These are phyloP conservation scores for Neopestalotiopsis clavispora DNA, from an alignment of 2,329 filamentous ascomycete species.

Conservation along the genomic window DNA sequence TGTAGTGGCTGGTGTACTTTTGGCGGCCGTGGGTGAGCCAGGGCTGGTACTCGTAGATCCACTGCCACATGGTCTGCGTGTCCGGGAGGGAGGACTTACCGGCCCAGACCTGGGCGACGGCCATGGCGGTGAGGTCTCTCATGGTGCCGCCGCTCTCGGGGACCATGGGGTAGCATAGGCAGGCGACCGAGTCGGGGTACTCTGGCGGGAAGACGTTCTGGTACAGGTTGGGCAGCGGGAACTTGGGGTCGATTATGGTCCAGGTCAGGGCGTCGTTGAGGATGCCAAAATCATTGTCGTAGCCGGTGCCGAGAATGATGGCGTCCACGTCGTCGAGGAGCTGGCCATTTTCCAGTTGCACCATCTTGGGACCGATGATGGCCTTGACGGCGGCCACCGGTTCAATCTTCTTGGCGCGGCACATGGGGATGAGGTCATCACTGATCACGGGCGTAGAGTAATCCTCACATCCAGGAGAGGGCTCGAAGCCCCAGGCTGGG, in stretches of 20 bases:
- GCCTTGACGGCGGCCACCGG: conserved; percentile 1
- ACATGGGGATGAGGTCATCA: neutral
- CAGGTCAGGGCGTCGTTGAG: conserved; percentile 13
- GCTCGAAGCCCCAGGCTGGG: conserved; percentile 11
- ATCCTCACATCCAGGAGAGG: conserved; percentile 7
- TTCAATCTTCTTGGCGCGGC: conserved; percentile 2
- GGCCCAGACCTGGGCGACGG: conserved; percentile 10
- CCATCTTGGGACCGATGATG: neutral
- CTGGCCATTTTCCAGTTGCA: conserved; percentile 3
- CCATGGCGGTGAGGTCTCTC: conserved; percentile 10
- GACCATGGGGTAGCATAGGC: conserved; percentile 13
- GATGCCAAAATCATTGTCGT: conserved; percentile 11
- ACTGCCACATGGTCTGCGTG: conserved; percentile 7
- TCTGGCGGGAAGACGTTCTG: conserved; percentile 13
- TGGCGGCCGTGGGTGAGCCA: conserved; percentile 13
- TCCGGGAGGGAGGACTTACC: conserved; percentile 7
- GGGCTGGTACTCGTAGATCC: conserved; percentile 16
- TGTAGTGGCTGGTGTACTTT: conserved; percentile 9
- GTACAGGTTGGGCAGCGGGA: conserved; percentile 12
- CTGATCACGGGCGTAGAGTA: conserved; percentile 6
- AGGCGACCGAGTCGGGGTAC: conserved; percentile 11
- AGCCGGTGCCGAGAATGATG: conserved; percentile 12
- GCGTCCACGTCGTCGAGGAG: conserved; percentile 7
- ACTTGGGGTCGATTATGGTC: conserved; percentile 12
- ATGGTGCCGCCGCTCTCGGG: conserved; percentile 10